Percentiles rank a stretch among this genome's conserved stretches.
These are phyloP conservation scores for Curvularia eragrostidis DNA, from an alignment of 2,329 filamentous ascomycete genomes.

Conservation along the genomic window DNA sequence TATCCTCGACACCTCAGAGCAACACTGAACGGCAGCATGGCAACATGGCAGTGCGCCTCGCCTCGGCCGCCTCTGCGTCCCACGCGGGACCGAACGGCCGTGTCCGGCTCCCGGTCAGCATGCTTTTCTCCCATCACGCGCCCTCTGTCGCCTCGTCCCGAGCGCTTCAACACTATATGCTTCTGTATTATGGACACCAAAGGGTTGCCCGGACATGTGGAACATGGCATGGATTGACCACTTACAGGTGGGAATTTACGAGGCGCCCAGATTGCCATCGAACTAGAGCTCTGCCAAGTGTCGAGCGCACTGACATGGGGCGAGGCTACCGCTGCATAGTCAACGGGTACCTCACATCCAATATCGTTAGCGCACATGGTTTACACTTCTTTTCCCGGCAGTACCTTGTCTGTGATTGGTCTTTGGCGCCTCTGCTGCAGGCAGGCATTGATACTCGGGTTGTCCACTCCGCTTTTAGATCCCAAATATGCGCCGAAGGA, in stretches of 20 bases:
- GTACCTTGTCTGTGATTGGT: conserved; percentile 31
- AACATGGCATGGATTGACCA: not conserved
- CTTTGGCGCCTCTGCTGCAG: conserved; percentile 22
- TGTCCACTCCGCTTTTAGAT: conserved; percentile 45
- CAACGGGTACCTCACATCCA: conserved; percentile 28
- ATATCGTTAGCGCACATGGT: conserved; percentile 32
- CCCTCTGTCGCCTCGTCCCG: not conserved
- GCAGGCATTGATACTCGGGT: conserved; percentile 34
- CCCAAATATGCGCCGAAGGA: conserved; percentile 35
- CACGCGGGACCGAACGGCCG: conserved; percentile 19
- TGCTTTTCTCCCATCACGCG: not conserved
- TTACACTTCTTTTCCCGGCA: conserved; percentile 32
- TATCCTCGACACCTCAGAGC: not conserved
- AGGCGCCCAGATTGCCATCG: conserved; percentile 13
- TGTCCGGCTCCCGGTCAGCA: not conserved
- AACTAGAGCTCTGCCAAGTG: conserved; percentile 14
- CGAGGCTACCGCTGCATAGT: conserved; percentile 29
- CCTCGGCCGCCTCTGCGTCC: conserved; percentile 10
- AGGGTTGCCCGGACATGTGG: not conserved
- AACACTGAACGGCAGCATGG: not conserved
- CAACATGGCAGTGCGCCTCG: not conserved
- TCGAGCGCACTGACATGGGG: conserved; percentile 14
- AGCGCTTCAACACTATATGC: not conserved
- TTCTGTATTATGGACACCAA: not conserved
- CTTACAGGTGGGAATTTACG: conserved; percentile 10